These are phyloP conservation scores for Akebia trifoliata DNA, from an alignment of 164 flowering plant genomes.

Conservation along the genomic window DNA sequence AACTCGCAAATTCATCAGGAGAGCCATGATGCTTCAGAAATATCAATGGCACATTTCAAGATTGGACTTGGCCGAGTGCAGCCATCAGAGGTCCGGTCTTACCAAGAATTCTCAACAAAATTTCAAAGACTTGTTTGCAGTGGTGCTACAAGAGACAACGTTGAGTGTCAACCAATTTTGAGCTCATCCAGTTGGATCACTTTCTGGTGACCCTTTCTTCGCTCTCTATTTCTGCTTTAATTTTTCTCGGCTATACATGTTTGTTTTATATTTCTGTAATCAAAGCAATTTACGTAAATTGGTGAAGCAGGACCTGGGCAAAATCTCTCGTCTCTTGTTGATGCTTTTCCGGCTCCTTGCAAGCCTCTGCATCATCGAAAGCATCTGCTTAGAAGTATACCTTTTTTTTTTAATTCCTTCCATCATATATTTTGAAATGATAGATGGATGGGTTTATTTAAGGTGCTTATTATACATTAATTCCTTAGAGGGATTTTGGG, in stretches of 20 bases:
- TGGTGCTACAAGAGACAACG: constrained; percentile 14
- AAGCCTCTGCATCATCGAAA: constrained; percentile 7
- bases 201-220: constrained; percentile 26
- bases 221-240: background rate
- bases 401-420: too few species aligned
- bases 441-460: too few species aligned
- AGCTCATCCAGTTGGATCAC: constrained; percentile 15
- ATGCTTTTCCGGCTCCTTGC: constrained; percentile 5
- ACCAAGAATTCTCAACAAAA: constrained; percentile 43
- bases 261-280: background rate
- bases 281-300: background rate
- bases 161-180: constrained; percentile 9
- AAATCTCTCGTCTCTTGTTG: constrained; percentile 9
- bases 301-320: constrained; percentile 10
- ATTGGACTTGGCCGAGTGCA: constrained; percentile 46
- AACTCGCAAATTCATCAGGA: constrained; percentile 43
- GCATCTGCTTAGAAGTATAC: constrained; percentile 4
- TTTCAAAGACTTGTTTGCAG: constrained; percentile 67
- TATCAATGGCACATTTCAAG: constrained; percentile 69
- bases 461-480: too few species aligned
- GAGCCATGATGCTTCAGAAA: constrained; percentile 41
- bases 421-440: too few species aligned
- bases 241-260: background rate
- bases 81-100: constrained; percentile 50
- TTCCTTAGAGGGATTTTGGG: too few species aligned